Evolutionary conservation across 441 rosid genomes (phyloP).

Genomic region (Jatropha multifida): DNA sequence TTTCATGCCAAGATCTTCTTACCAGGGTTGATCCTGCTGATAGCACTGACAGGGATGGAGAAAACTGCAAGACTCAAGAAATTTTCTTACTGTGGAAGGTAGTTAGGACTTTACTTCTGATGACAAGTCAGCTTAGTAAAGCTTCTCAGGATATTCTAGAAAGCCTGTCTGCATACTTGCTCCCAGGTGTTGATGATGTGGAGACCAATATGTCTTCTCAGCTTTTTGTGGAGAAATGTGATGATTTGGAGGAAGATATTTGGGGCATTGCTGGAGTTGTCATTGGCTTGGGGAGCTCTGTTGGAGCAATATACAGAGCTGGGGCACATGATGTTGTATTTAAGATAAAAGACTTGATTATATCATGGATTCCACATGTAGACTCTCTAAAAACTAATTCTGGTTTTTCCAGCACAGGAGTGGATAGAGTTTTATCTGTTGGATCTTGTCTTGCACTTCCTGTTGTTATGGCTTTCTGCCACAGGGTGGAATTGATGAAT

Average conservation of each 20-base stretch:
- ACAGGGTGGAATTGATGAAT: constrained; percentile 70
- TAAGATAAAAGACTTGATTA: constrained; percentile 65
- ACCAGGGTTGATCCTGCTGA: constrained; percentile 49
- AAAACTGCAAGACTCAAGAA: constrained; percentile 59
- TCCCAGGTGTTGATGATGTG: constrained; percentile 35
- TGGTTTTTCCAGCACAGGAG: constrained; percentile 36
- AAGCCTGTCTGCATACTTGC: constrained; percentile 47
- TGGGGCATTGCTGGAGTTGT: constrained; percentile 96
- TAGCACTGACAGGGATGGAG: constrained; percentile 42
- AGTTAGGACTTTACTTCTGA: constrained; percentile 49
- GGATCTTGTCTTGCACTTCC: constrained; percentile 93
- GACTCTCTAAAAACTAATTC: constrained; percentile 39
- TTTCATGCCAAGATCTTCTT: constrained; percentile 81
- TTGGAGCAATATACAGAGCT: constrained; percentile 74
- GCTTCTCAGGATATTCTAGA: constrained; percentile 51
- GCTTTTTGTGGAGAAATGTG: constrained; percentile 41
- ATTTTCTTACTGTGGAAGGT: constrained; percentile 59
- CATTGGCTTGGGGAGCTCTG: constrained; percentile 79
- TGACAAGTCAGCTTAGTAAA: constrained; percentile 45
- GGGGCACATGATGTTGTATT: constrained; percentile 65
- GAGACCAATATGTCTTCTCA: constrained; percentile 38
- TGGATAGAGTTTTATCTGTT: constrained; percentile 52
- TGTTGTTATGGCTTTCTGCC: constrained; percentile 70
- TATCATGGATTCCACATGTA: constrained; percentile 74
- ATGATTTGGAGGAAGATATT: constrained; percentile 73